Conservation (phyloP, 257 asterid genomes). For the Salvia rosmarinus region DNA sequence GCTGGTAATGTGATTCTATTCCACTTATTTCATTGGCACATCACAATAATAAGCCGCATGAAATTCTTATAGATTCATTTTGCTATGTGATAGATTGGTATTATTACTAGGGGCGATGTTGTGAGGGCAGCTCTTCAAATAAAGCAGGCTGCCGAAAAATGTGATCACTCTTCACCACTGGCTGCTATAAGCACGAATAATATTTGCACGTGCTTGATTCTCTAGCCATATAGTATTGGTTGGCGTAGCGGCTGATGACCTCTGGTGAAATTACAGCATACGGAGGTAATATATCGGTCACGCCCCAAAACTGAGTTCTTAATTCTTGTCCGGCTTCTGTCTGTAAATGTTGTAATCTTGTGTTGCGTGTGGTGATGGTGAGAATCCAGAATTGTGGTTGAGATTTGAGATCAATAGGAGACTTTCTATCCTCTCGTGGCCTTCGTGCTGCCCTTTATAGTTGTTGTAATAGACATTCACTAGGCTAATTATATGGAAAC, state of each 20-base stretch:
- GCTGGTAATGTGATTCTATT: slow-evolving; percentile 61
- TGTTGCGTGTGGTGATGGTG: slow-evolving; percentile 23
- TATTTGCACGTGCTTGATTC: slow-evolving; percentile 19
- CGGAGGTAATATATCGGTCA: slow-evolving; percentile 25
- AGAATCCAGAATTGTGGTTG: slow-evolving; percentile 31
- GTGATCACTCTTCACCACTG: slow-evolving; percentile 29
- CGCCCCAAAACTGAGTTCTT: slow-evolving; percentile 21
- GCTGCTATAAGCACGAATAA: slow-evolving; percentile 13
- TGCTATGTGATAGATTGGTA: slow-evolving; percentile 63
- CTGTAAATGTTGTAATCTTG: slow-evolving; percentile 38
- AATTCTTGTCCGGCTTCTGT: slow-evolving; percentile 29
- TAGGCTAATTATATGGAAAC: slow-evolving; percentile 5
- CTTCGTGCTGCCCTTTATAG: slow-evolving; percentile 14
- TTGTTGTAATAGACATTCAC: slow-evolving; percentile 25
- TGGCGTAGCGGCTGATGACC: slow-evolving; percentile 11
- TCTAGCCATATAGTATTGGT: slow-evolving; percentile 25
- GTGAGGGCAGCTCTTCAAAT: slow-evolving; percentile 90
- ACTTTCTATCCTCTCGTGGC: background rate
- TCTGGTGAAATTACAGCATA: background rate
- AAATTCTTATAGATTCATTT: slow-evolving; percentile 21
- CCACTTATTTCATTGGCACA: background rate
- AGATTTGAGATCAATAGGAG: slow-evolving; percentile 24
- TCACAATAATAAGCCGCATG: slow-evolving; percentile 15
- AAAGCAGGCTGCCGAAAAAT: slow-evolving; percentile 51
- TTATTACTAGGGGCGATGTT: slow-evolving; percentile 86